Base-by-base conservation (phyloP, 345 rosid species). In the Luvunga scandens region DNA sequence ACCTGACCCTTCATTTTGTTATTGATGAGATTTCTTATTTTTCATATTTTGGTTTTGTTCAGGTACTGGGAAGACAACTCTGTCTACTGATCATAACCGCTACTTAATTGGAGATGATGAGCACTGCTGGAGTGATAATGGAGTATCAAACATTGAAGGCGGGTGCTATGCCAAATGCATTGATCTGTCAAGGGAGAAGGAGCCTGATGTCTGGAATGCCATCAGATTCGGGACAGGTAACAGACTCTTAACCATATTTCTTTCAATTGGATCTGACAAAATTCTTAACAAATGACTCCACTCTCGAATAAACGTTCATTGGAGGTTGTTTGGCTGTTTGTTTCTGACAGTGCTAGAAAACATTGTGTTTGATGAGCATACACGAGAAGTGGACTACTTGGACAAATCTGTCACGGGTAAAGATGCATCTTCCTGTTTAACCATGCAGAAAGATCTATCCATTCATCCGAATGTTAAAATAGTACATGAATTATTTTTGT, bases 151-250 rank as follows among this genome's bases (percentile, higher is more conserved):
- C 79, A 93, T 95, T 25, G 98, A 95, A 88, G 99, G 99, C 2
- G 99, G 98, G 22, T 93, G 99, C 86, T 95, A 95, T 78, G 99
- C 99, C 19, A 95, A 95, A 83, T 93, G 99, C 86, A 87, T 95
- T 80, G 97, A 92, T 86, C 94, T 95, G 77, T 87, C 98, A 0
- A 79, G 82, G 81, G 97, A 93, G 76, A 95, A 93, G 86, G 99
- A 95, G 80, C 97, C 96, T 71, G 99, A 95, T 81, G 93, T 93
- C 73, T 95, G 94, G 91, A 93, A 95, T 73, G 97, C 99, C 81
- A 91, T 93, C 80, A 95, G 92, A 87, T 95, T 95, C 59, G 99
- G 98, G 69, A 83, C 98, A 42, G 98, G 97, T 94, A 84, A 28
- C 19, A n/a, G 14, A 12, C 3, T 56, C 28, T 6, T 24, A 22